phyloP scores from a whole-genome alignment of 140 eudicot species.

The Anethum foeniculum region DNA sequence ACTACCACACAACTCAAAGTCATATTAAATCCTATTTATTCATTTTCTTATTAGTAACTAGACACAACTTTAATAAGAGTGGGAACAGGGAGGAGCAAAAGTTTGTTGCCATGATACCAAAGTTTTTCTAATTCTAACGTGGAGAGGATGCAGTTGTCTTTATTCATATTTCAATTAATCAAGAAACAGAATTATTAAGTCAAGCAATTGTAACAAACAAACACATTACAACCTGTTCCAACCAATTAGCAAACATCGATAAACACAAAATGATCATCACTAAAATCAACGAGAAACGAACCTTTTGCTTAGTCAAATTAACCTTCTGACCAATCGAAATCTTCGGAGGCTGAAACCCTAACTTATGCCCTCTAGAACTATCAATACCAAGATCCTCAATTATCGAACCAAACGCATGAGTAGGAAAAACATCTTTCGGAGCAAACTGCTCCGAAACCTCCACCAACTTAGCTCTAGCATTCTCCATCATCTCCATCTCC shows the following conservation, averaged over 20 bases:
- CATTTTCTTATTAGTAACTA: not conserved
- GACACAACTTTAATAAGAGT: too few relatives aligned
- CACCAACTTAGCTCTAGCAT: slow-evolving; percentile 62
- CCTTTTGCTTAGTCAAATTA: slow-evolving; percentile 54
- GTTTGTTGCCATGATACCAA: too few relatives aligned
- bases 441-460: slow-evolving; percentile 52
- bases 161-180: not conserved
- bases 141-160: too few relatives aligned
- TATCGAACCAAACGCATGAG: slow-evolving; percentile 56
- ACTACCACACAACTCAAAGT: not conserved
- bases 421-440: slow-evolving; percentile 71
- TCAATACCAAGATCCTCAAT: slow-evolving; percentile 79
- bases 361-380: slow-evolving; percentile 42
- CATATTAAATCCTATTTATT: not conserved
- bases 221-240: not conserved
- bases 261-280: not conserved
- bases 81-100: too few relatives aligned
- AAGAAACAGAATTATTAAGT: not conserved
- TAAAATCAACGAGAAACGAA: slow-evolving; percentile 6
- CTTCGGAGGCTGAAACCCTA: slow-evolving; percentile 58
- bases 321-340: slow-evolving; percentile 61
- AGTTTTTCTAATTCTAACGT: too few relatives aligned
- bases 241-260: not conserved
- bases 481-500: slow-evolving; percentile 70
- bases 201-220: not conserved